Evolutionary conservation across 352 stramenopile species (phyloP).

Genomic region (Phytopythium sindhum): DNA sequence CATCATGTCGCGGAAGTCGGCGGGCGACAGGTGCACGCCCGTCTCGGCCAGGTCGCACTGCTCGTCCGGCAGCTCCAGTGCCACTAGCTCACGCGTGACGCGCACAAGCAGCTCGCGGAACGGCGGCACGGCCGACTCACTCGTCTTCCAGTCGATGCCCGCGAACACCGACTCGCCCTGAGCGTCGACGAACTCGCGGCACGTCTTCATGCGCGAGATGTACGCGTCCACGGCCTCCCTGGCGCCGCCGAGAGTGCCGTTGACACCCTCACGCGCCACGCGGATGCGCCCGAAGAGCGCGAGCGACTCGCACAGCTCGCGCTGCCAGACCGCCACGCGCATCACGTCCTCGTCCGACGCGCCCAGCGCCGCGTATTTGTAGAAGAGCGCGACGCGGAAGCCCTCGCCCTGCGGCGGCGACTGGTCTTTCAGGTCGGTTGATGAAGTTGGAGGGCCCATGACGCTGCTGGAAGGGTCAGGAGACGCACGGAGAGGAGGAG

Average conservation of each 20-base stretch:
- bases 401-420: background rate
- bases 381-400: constrained; percentile 69
- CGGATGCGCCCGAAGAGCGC: constrained; percentile 68
- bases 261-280: constrained; percentile 82
- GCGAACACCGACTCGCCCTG: constrained; percentile 10
- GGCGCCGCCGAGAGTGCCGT: constrained; percentile 72
- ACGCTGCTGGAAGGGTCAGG: background rate
- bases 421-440: background rate
- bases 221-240: constrained; percentile 50
- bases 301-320: constrained; percentile 46
- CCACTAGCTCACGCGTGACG: constrained; percentile 67
- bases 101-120: constrained; percentile 75
- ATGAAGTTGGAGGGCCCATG: constrained; percentile 5
- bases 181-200: constrained; percentile 16
- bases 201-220: constrained; percentile 46
- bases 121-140: constrained; percentile 33
- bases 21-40: constrained; percentile 54
- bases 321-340: constrained; percentile 34
- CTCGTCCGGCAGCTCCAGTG: constrained; percentile 58
- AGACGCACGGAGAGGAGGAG: background rate
- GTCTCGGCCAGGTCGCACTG: constrained; percentile 41
- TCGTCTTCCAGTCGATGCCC: constrained; percentile 85
- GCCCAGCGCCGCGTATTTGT: constrained; percentile 78
- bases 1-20: constrained; percentile 58
- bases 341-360: constrained; percentile 33